A percentile compares a stretch with the other conserved stretches of the same genome.
Conservation (phyloP, 805 yeast species). For the Blastobotrys peoriensis region DNA sequence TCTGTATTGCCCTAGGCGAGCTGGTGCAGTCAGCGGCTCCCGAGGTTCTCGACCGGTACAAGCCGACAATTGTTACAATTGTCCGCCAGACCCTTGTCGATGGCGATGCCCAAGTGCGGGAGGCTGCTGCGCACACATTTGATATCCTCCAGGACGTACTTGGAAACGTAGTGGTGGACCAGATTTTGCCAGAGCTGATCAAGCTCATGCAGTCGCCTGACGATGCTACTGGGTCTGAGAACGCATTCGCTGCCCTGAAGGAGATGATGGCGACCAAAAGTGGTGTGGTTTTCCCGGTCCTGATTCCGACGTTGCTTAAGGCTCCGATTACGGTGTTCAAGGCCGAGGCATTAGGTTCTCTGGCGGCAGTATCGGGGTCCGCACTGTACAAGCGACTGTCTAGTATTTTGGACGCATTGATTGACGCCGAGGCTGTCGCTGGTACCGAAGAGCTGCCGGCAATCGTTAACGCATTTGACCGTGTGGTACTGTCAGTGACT, state of each 20-base stretch:
- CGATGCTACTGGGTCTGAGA: conserved; percentile 36
- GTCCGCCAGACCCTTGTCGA: conserved; percentile 78
- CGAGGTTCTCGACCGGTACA: conserved; percentile 57
- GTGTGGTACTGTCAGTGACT: conserved; percentile 65
- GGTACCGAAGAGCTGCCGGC: conserved; percentile 32
- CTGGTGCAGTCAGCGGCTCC: conserved; percentile 64
- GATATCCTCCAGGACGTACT: conserved; percentile 77
- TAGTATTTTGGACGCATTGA: conserved; percentile 65
- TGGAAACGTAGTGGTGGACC: conserved; percentile 84
- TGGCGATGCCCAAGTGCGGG: conserved; percentile 65
- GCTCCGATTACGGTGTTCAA: conserved; percentile 80
- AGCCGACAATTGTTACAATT: conserved; percentile 63
- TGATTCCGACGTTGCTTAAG: conserved; percentile 75
- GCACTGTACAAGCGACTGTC: conserved; percentile 71
- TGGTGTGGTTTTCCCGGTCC: conserved; percentile 87
- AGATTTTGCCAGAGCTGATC: conserved; percentile 77
- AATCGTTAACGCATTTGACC: conserved; percentile 52
- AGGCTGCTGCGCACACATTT: conserved; percentile 86
- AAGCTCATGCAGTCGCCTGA: conserved; percentile 53
- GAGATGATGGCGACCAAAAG: conserved; percentile 90
- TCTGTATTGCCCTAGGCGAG: conserved; percentile 87
- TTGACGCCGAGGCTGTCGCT: conserved; percentile 40
- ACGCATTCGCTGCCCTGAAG: conserved; percentile 80
- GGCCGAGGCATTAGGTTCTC: conserved; percentile 79
- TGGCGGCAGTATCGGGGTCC: conserved; percentile 85